These are phyloP conservation scores for Penicillium polonicum DNA, from an alignment of 2,329 filamentous ascomycete species.

Conservation along the genomic window DNA sequence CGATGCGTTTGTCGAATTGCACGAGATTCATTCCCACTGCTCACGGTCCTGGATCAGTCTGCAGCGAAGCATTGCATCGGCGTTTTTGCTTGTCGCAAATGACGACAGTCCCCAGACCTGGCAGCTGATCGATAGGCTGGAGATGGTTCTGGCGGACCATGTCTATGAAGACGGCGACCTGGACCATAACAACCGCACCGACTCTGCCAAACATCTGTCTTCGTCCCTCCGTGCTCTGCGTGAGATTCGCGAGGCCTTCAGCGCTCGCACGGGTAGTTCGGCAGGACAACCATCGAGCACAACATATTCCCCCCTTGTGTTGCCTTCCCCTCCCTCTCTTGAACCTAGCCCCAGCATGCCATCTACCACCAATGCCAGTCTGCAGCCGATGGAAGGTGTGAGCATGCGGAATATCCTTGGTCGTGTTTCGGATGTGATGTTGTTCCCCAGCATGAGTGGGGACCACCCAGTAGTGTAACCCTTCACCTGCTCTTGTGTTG, in stretches of 20 bases:
- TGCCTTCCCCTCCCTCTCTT: slow-evolving; percentile 19
- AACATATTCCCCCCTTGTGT: slow-evolving; percentile 8
- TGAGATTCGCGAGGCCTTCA: slow-evolving; percentile 33
- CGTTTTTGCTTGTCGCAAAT: slow-evolving; percentile 39
- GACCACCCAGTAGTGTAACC: slow-evolving; percentile 5
- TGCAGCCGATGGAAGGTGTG: slow-evolving; percentile 22
- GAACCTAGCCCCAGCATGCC: slow-evolving; percentile 10
- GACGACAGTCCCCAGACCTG: slow-evolving; percentile 28
- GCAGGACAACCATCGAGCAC: neutral
- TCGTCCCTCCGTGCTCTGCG: slow-evolving; percentile 35
- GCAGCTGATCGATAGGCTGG: slow-evolving; percentile 32
- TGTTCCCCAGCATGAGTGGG: slow-evolving; percentile 34
- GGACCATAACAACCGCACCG: slow-evolving; percentile 30
- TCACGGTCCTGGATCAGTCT: slow-evolving; percentile 45
- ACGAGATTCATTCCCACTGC: slow-evolving; percentile 36
- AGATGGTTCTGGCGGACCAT: slow-evolving; percentile 33
- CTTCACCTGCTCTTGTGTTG: neutral
- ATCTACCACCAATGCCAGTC: neutral
- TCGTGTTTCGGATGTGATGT: slow-evolving; percentile 37
- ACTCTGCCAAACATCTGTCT: slow-evolving; percentile 35
- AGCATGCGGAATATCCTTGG: slow-evolving; percentile 35
- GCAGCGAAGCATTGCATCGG: slow-evolving; percentile 43
- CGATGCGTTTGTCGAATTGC: slow-evolving; percentile 57
- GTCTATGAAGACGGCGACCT: slow-evolving; percentile 29
- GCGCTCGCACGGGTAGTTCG: slow-evolving; percentile 12